Base-by-base conservation (phyloP, 108 stramenopile species). In the Nitzschia sp. region DNA sequence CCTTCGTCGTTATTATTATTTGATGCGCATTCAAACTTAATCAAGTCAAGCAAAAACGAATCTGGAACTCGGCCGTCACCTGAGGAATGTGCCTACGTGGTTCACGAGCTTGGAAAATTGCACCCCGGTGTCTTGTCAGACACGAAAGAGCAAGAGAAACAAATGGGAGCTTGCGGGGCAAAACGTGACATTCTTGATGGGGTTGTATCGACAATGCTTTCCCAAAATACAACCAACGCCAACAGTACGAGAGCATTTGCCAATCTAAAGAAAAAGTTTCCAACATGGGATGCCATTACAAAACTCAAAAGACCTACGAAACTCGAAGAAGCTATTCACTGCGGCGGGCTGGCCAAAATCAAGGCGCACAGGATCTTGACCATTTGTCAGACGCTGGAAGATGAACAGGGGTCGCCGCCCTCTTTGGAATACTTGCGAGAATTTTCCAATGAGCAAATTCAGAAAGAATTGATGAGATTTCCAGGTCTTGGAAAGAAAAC, bases 401-500 rank as follows among this genome's bases (percentile, higher is more conserved):
- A 77, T 31, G 91, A 89, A 59, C 70, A 79, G 46, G 83, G 85
- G 19, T 69, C 58, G 36, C 48, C 48, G 21, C 83, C 84, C 13
- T 79, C 75, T 19, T 74, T 92, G 29, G 86, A 92, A 63, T 89
- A 80, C 58, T 67, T 92, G 13, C 80, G 82, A 47, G 58, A 77
- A 46, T 58, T 63, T 33, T 71, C 76, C 16, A 75, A 80, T 50
- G 82, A 77, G 26, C 79, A 75, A 21, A 77, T 92, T 47, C 70
- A 85, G 47, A 69, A 62, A 45, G 82, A 87, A 35, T 63, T 92
- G 9, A 64, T 68, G n/a, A 63, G 86, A 47, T 87, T 87, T 74
- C 85, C 84, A 69, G 91, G 91, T 1, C 74, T 92, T 58, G 91
- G 91, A 27, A 86, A 86, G 26, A 92, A 92, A 54, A 92, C 91